phyloP scores from a whole-genome alignment of 768 basidiomycete genomes.

The Boletellus ananiceps region DNA sequence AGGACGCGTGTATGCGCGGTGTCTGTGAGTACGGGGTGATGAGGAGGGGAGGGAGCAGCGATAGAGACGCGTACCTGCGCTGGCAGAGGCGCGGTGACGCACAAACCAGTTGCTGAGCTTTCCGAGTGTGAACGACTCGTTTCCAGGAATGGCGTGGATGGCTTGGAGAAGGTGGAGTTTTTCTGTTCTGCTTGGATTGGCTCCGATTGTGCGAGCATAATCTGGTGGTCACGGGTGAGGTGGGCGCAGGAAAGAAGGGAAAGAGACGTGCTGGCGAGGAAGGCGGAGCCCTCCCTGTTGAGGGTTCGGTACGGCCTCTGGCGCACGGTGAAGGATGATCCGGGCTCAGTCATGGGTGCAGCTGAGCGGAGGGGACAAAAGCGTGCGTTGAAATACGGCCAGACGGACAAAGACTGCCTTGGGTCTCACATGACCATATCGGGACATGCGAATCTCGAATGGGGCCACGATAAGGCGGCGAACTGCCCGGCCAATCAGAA shows the following conservation, averaged over 20 bases:
- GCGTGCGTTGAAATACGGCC: not conserved
- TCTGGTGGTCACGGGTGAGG: constrained; percentile 8
- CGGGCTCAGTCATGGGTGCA: not conserved
- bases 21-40: not conserved
- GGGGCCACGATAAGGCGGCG: constrained; percentile 15
- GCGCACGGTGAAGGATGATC: no score
- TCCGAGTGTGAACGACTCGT: constrained; percentile 13
- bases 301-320: not conserved
- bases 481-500: constrained; percentile 4
- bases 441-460: constrained; percentile 9
- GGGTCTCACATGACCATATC: constrained; percentile 15
- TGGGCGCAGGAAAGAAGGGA: not conserved
- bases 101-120: constrained; percentile 20
- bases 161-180: constrained; percentile 12
- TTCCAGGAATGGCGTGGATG: constrained; percentile 21
- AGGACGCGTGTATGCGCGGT: not conserved
- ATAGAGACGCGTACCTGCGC: not conserved
- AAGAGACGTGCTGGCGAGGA: constrained; percentile 5
- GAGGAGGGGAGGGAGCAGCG: not conserved
- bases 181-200: constrained; percentile 11
- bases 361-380: no score
- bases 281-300: not conserved
- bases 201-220: constrained; percentile 12
- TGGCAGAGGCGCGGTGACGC: constrained; percentile 15
- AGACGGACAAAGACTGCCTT: constrained; percentile 2